phyloP scores from a whole-genome alignment of 805 yeast species.

The Lachancea fermentati region DNA sequence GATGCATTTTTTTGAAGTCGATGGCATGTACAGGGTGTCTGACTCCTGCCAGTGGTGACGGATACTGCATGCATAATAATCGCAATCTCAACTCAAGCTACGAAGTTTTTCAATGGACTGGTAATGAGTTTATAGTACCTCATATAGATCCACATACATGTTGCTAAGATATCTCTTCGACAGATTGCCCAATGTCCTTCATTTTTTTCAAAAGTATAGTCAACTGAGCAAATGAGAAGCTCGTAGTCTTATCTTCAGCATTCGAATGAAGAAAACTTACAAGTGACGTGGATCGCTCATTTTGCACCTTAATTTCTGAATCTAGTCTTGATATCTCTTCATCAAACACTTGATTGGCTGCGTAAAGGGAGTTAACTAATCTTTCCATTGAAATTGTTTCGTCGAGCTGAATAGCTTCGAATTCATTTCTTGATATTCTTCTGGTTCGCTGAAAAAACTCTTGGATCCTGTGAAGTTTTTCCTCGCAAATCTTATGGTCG shows the following conservation, averaged over 20 bases:
- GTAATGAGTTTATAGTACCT: conserved; percentile 28
- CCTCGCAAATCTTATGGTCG: not conserved
- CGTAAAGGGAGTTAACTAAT: conserved; percentile 4
- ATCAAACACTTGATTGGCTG: conserved; percentile 5
- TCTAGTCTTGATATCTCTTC: conserved; percentile 1
- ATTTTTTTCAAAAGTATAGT: not conserved
- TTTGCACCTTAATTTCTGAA: not conserved
- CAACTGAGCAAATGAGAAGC: not conserved
- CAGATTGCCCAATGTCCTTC: not conserved
- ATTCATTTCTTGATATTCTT: not conserved
- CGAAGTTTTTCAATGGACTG: conserved; percentile 73
- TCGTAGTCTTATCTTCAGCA: not conserved
- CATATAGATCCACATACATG: conserved; percentile 24
- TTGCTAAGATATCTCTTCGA: conserved; percentile 12
- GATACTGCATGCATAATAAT: conserved; percentile 70
- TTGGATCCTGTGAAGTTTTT: not conserved
- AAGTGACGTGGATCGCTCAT: not conserved
- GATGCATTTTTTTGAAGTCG: conserved; percentile 55
- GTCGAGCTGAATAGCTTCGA: conserved; percentile 4
- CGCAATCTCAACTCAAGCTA: conserved; percentile 80
- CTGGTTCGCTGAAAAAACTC: not conserved
- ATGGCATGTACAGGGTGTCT: conserved; percentile 50
- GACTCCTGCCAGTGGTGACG: conserved; percentile 51
- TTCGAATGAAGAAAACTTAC: not conserved
- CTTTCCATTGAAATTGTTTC: conserved; percentile 5